These are phyloP conservation scores for Penicillium sp. DNA, from an alignment of 2,329 filamentous ascomycete genomes.

Conservation along the genomic window DNA sequence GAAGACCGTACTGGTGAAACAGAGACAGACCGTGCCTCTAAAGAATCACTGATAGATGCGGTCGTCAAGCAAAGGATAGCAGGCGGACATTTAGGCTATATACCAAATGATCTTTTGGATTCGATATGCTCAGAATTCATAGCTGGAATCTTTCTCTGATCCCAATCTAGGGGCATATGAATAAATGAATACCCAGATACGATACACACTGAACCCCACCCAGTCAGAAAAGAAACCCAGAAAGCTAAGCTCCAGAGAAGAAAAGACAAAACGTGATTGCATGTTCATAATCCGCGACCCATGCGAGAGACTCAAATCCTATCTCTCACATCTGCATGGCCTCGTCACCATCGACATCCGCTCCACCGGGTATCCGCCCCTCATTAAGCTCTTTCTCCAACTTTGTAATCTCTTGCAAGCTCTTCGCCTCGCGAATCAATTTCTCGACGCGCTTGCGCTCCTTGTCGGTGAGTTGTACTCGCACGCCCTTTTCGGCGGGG, in stretches of 20 bases:
- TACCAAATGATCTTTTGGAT: background rate
- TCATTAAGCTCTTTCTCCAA: constrained; percentile 89
- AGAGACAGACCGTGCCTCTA: background rate
- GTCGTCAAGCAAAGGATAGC: background rate
- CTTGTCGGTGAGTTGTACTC: constrained; percentile 75
- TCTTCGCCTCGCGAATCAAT: constrained; percentile 79
- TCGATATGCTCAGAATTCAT: background rate
- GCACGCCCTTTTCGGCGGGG: constrained; percentile 54
- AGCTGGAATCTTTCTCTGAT: background rate
- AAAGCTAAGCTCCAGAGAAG: constrained; percentile 9
- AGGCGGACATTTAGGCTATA: constrained; percentile 1
- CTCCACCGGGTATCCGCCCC: constrained; percentile 68
- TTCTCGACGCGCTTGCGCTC: constrained; percentile 80
- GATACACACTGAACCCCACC: constrained; percentile 13
- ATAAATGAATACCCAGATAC: constrained; percentile 7
- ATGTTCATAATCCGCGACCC: constrained; percentile 8
- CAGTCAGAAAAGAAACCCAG: constrained; percentile 6
- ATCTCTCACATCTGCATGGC: constrained; percentile 32
- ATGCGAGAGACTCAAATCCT: background rate
- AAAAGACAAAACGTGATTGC: constrained; percentile 10
- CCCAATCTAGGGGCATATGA: constrained; percentile 1
- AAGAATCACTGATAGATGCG: background rate
- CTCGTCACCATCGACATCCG: constrained; percentile 29
- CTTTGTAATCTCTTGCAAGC: constrained; percentile 76
- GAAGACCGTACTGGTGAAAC: background rate